Evolutionary conservation across 1,284 basidiomycete species (phyloP), one percentile per base, ranked within the genome.

Genomic region (Kwoniella shivajii): DNA sequence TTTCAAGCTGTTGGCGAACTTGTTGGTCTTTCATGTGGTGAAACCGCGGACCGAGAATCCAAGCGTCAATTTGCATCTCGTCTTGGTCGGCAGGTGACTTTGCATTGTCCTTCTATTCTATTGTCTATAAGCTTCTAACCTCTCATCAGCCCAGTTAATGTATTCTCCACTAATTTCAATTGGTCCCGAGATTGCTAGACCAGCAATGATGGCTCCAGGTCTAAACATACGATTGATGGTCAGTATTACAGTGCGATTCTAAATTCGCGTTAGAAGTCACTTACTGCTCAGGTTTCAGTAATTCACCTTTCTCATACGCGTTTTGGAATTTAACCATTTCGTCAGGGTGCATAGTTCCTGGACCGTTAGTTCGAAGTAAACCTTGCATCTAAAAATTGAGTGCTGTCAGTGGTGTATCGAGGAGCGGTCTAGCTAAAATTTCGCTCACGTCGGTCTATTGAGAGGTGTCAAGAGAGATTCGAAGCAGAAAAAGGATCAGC

Each of bases 151-250:
- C 81, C 81, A 84, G 50, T 77, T 76, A 44, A 82, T 59, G 50
- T 81, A 84, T 42, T 76, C 69, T n/a, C 82, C 82, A 7, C 72
- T 78, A 22, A 76, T 58, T 10, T 73, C 64, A 3, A 56, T 48
- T 1, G 62, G 61, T 1, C 76, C 81, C 22, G 54, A 59, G 2
- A 80, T 62, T 0, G 80, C 81, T 5, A 82, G 63, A 0, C 79
- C 79, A 5, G 82, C 82, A 29, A 83, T 74, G 2, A 80, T 79
- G 10, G 73, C 68, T 7, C 79, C 82, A 0, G 82, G 77, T 56
- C 74, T 75, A 54, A 6, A 36, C 27, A 29, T 18, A 22, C 24
- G 5, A 13, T 14, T 50, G 41, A 22, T 29, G 30, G 22, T 38
- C 16, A 52, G 31, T 20, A 13, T 22, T 10, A 36, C 14, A 45